Conservation (phyloP, 768 basidiomycete genomes). For the Royoungia palumana region DNA sequence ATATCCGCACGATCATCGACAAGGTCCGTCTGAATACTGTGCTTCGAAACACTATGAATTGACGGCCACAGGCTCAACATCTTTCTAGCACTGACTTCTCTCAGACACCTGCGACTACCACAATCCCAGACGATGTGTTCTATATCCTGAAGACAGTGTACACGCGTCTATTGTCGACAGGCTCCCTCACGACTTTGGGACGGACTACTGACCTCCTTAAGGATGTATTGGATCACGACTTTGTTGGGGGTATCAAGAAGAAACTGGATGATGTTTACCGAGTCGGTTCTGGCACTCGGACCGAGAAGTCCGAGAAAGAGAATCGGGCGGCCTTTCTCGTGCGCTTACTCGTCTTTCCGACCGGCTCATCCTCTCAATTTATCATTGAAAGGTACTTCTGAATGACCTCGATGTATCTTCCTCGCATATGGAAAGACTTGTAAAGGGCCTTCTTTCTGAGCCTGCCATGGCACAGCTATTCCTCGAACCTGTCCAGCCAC, state of each 20-base stretch:
- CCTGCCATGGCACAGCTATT: slow-evolving; percentile 65
- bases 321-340: slow-evolving; percentile 80
- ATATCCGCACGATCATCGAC: slow-evolving; percentile 78
- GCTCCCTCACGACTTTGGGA: slow-evolving; percentile 57
- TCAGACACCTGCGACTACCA: slow-evolving; percentile 61
- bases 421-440: slow-evolving; percentile 81
- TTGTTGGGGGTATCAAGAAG: slow-evolving; percentile 72
- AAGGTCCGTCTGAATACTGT: slow-evolving; percentile 51
- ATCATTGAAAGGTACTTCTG: slow-evolving; percentile 61
- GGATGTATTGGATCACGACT: slow-evolving; percentile 80
- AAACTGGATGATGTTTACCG: slow-evolving; percentile 90
- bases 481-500: slow-evolving; percentile 49
- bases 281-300: slow-evolving; percentile 46
- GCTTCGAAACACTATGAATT: not conserved
- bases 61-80: slow-evolving; percentile 68
- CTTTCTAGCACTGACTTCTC: slow-evolving; percentile 72
- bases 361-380: not conserved
- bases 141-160: slow-evolving; percentile 90
- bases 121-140: slow-evolving; percentile 91
- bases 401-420: slow-evolving; percentile 95
- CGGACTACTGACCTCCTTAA: slow-evolving; percentile 59
- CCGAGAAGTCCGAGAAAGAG: slow-evolving; percentile 80
- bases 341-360: slow-evolving; percentile 29
- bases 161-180: slow-evolving; percentile 73
- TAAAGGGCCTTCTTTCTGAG: slow-evolving; percentile 58